Conservation (phyloP, 768 basidiomycete genomes). For the Wakefieldia striispora region DNA sequence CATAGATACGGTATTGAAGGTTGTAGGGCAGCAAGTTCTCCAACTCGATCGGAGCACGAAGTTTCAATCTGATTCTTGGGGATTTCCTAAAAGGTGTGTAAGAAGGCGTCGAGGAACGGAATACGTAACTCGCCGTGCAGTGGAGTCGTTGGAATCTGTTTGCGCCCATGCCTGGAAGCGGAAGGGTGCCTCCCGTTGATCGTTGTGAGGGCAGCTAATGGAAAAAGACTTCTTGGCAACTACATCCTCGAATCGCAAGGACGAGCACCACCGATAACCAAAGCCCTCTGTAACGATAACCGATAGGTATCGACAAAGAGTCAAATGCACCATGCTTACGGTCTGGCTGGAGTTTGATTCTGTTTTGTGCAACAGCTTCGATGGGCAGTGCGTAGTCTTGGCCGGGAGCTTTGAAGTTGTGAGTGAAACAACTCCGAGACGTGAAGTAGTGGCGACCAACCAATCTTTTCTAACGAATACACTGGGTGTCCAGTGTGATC, state of each 20-base stretch:
- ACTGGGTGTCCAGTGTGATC: conserved; percentile 82
- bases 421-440: conserved; percentile 37
- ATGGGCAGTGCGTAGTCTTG: conserved; percentile 88
- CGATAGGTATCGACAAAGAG: conserved; percentile 1
- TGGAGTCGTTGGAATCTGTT: conserved; percentile 59
- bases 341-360: conserved; percentile 87
- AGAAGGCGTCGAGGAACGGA: background rate
- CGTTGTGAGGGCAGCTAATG: conserved; percentile 80
- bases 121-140: conserved; percentile 45
- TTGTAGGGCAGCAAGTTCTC: conserved; percentile 96
- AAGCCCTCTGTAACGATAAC: conserved; percentile 70
- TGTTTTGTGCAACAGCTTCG: conserved; percentile 78
- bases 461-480: conserved; percentile 80
- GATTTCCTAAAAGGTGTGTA: conserved; percentile 53
- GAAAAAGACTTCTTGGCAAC: conserved; percentile 66
- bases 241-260: conserved; percentile 89
- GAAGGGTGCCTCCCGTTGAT: conserved; percentile 84
- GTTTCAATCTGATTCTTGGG: conserved; percentile 79
- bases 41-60: conserved; percentile 91
- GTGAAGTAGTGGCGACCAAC: conserved; percentile 33
- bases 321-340: conserved; percentile 50
- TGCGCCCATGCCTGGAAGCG: conserved; percentile 91
- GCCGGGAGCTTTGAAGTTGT: conserved; percentile 78
- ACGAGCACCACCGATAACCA: conserved; percentile 89
- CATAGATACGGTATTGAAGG: conserved; percentile 93